These are phyloP conservation scores for Barnettozyma californica DNA, from an alignment of 805 yeast species.

Conservation along the genomic window DNA sequence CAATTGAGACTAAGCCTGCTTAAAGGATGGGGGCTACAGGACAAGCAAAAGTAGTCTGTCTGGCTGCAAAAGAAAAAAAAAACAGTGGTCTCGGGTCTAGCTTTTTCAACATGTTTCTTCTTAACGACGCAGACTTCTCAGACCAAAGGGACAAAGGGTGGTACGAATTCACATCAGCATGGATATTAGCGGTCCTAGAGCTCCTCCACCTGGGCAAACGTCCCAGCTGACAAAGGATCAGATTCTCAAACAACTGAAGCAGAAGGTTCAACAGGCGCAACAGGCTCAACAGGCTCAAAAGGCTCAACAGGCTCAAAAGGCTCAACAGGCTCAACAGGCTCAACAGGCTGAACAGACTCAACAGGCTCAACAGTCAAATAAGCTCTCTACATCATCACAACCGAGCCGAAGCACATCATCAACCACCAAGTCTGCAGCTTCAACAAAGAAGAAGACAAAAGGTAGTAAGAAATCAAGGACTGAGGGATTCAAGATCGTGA, in stretches of 20 bases:
- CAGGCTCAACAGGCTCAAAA: no score
- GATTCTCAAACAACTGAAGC: conserved; percentile 1
- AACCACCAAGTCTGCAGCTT: not conserved
- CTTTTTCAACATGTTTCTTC: not conserved
- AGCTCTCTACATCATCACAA: not conserved
- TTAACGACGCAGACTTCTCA: not conserved
- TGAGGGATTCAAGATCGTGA: conserved; percentile 23
- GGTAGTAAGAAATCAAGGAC: not conserved
- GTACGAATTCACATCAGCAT: not conserved
- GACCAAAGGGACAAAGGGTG: not conserved
- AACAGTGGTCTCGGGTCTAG: not conserved
- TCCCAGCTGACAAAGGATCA: conserved; percentile 6
- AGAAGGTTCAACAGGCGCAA: conserved; percentile 17
- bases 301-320: no score
- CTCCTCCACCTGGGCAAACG: conserved; percentile 3
- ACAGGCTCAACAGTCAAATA: conserved; percentile 17
- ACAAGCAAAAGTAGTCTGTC: no score
- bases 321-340: no score
- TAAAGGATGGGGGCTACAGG: not conserved
- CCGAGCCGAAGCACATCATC: not conserved
- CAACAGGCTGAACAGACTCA: no score
- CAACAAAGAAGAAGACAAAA: conserved; percentile 1
- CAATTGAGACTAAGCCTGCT: not conserved
- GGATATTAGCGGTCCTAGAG: conserved; percentile 12
- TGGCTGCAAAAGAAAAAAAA: not conserved